These are phyloP conservation scores for Musa beccarii DNA, from an alignment of 176 grass and related monocot genomes.

Conservation along the genomic window DNA sequence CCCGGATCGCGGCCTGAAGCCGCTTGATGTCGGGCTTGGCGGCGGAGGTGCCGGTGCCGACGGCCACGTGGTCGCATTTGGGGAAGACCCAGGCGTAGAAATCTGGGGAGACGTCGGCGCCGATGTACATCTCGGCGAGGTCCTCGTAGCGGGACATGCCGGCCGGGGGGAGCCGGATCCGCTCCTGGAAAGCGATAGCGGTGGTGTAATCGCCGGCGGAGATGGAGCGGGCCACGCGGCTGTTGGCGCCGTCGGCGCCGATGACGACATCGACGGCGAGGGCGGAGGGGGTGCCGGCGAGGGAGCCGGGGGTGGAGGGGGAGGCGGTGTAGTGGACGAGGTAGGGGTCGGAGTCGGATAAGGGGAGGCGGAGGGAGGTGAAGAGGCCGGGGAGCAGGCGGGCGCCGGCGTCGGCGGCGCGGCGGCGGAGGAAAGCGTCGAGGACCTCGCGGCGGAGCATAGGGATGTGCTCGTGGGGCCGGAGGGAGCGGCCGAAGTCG, in stretches of 20 bases:
- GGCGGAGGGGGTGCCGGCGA: constrained; percentile 7
- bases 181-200: constrained; percentile 97
- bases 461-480: constrained; percentile 59
- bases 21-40: constrained; percentile 71
- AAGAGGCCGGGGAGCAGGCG: constrained; percentile 56
- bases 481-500: constrained; percentile 61
- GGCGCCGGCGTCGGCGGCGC: constrained; percentile 46
- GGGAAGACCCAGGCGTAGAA: constrained; percentile 99
- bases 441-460: constrained; percentile 94
- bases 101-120: constrained; percentile 76
- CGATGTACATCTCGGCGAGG: constrained; percentile 95
- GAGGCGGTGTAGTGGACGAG: constrained; percentile 54
- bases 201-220: constrained; percentile 75
- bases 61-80: constrained; percentile 92
- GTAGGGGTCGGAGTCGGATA: constrained; percentile 41
- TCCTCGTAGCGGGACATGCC: constrained; percentile 74
- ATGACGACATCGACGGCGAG: constrained; percentile 71
- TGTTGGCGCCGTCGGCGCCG: constrained; percentile 88
- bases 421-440: constrained; percentile 66
- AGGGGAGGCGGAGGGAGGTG: constrained; percentile 46
- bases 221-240: constrained; percentile 62
- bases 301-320: not conserved
- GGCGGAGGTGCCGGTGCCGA: constrained; percentile 63
- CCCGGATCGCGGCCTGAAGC: constrained; percentile 47
- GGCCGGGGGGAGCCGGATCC: constrained; percentile 60